Evolutionary conservation across 352 stramenopile species (phyloP).

Genomic region (Pythium sp.): DNA sequence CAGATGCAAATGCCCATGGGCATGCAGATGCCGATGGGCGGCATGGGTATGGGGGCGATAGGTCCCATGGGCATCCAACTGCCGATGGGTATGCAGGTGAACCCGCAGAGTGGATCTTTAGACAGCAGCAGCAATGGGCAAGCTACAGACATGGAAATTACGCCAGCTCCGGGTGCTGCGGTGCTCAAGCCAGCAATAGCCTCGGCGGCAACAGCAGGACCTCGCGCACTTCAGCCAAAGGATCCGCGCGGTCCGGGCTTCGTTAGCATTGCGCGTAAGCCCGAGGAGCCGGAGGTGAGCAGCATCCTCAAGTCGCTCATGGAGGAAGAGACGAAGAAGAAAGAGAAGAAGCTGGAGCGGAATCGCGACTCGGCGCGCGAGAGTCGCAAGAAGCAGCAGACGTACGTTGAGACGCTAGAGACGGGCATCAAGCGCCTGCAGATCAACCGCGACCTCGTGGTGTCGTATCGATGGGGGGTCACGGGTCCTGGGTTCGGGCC

Average conservation of each 20-base stretch:
- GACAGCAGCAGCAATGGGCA: slow-evolving; percentile 17
- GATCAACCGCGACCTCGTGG: slow-evolving; percentile 75
- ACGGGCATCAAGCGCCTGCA: slow-evolving; percentile 86
- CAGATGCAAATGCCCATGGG: slow-evolving; percentile 28
- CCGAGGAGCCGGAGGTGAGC: slow-evolving; percentile 76
- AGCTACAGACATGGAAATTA: slow-evolving; percentile 3
- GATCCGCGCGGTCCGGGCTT: slow-evolving; percentile 37
- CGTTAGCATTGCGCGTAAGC: slow-evolving; percentile 79
- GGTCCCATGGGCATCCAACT: slow-evolving; percentile 39
- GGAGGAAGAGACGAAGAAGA: slow-evolving; percentile 87
- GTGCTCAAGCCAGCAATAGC: slow-evolving; percentile 28
- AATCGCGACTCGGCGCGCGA: slow-evolving; percentile 86
- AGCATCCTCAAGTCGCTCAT: slow-evolving; percentile 87
- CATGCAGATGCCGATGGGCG: slow-evolving; percentile 24
- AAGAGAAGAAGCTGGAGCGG: slow-evolving; percentile 87
- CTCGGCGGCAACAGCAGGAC: slow-evolving; percentile 12
- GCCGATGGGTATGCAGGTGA: slow-evolving; percentile 25
- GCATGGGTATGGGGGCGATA: slow-evolving; percentile 28
- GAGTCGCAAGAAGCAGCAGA: slow-evolving; percentile 84
- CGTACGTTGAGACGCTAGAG: slow-evolving; percentile 84
- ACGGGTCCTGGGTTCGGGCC: slow-evolving; percentile 42
- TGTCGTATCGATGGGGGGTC: slow-evolving; percentile 72
- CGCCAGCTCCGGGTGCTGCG: slow-evolving; percentile 9
- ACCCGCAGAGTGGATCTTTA: slow-evolving; percentile 33
- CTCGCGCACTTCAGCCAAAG: slow-evolving; percentile 43